Evolutionary conservation across 352 stramenopile species (phyloP).

Genomic region (Globisporangium heterothallicum): DNA sequence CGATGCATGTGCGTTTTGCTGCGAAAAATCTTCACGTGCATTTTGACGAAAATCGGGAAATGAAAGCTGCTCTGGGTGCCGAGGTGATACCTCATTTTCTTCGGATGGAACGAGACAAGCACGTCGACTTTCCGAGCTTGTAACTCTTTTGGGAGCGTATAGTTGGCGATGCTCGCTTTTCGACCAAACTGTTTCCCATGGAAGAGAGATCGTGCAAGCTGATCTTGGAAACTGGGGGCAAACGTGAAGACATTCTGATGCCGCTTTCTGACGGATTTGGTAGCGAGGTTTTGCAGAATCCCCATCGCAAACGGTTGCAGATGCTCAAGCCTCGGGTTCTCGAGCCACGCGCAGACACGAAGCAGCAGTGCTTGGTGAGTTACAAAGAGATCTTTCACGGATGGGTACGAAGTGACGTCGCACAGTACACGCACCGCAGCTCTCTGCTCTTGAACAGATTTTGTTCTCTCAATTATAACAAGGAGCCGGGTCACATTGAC

Average conservation of each 20-base stretch:
- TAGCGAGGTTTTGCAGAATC: constrained; percentile 15
- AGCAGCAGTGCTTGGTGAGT: constrained; percentile 8
- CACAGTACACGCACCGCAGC: constrained; percentile 19
- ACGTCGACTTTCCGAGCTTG: neutral
- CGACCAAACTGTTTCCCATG: constrained; percentile 13
- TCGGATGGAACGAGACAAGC: neutral
- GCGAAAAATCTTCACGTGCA: neutral
- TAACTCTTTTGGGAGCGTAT: constrained; percentile 1
- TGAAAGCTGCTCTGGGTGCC: neutral
- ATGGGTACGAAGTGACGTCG: constrained; percentile 16
- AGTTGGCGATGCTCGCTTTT: constrained; percentile 8
- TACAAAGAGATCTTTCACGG: constrained; percentile 15
- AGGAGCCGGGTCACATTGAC: constrained; percentile 21
- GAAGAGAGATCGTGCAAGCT: constrained; percentile 29
- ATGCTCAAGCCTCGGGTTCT: constrained; percentile 9
- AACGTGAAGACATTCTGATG: constrained; percentile 18
- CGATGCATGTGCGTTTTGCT: neutral
- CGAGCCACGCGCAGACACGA: constrained; percentile 11
- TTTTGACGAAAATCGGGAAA: constrained; percentile 7
- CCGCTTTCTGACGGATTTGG: constrained; percentile 6
- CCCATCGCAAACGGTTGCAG: constrained; percentile 13
- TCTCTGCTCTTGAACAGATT: constrained; percentile 17
- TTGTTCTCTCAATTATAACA: constrained; percentile 22
- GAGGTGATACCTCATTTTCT: neutral
- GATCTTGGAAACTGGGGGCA: constrained; percentile 21